Conservation (phyloP, 306 rosid genomes). For the Neltuma alba region DNA sequence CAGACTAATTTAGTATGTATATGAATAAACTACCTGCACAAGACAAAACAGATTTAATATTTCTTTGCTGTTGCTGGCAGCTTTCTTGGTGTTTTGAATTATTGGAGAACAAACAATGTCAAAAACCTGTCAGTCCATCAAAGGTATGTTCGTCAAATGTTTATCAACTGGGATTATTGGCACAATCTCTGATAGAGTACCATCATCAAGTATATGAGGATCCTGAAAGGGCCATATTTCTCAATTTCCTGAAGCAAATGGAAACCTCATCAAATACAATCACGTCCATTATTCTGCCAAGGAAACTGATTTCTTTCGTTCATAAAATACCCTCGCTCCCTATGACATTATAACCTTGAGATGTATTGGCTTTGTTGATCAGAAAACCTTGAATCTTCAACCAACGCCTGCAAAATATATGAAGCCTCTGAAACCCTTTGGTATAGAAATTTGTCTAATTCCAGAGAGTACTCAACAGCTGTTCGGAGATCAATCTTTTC, state of each 20-base stretch:
- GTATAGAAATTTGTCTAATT: constrained; percentile 57
- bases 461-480: constrained; percentile 61
- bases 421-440: constrained; percentile 68
- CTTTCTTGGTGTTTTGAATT: constrained; percentile 13
- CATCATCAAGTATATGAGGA: constrained; percentile 5
- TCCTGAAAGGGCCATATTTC: constrained; percentile 6
- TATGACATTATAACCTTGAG: constrained; percentile 34
- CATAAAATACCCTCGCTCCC: constrained; percentile 25
- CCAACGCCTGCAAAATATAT: constrained; percentile 56
- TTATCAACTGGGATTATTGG: constrained; percentile 15
- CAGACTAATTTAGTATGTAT: background rate
- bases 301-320: constrained; percentile 10
- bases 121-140: background rate
- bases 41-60: background rate
- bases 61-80: constrained; percentile 6
- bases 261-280: constrained; percentile 4
- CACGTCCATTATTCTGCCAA: constrained; percentile 24
- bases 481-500: constrained; percentile 54
- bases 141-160: constrained; percentile 15
- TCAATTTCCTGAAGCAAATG: constrained; percentile 8
- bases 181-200: background rate
- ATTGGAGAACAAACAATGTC: constrained; percentile 4
- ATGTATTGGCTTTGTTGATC: constrained; percentile 37
- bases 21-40: background rate
- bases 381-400: constrained; percentile 48